These are phyloP conservation scores for Fraxinus paxiana DNA, from an alignment of 305 asterid species.

Conservation along the genomic window DNA sequence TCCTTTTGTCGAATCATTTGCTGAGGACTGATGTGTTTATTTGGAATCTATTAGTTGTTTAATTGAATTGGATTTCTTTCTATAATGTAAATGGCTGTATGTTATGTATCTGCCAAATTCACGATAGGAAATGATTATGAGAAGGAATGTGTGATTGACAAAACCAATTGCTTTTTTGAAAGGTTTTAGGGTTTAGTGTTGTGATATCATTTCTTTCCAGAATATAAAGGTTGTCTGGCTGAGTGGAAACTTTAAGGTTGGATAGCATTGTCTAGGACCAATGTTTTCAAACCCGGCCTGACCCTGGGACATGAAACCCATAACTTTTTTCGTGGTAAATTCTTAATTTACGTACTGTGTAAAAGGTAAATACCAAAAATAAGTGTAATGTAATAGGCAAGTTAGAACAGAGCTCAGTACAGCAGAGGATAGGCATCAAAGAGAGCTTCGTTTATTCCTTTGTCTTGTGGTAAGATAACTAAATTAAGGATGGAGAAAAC, in stretches of 20 bases:
- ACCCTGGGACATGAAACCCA: no score
- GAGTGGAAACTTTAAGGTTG: slow-evolving; percentile 1
- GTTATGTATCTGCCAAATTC: neutral
- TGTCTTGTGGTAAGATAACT: neutral
- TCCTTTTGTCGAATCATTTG: neutral
- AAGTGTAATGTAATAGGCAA: neutral
- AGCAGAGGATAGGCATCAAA: neutral
- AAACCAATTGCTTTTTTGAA: neutral
- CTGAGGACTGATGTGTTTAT: neutral
- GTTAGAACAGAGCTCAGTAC: neutral
- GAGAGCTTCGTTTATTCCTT: neutral
- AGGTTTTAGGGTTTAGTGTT: neutral
- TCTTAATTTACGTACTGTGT: no score
- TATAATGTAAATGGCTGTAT: neutral
- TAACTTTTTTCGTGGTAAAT: no score
- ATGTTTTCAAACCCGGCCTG: neutral
- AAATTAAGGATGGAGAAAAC: neutral
- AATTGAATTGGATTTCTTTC: neutral
- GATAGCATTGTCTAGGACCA: neutral
- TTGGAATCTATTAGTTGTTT: neutral
- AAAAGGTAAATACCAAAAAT: neutral
- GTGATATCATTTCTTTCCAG: neutral
- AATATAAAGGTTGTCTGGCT: neutral
- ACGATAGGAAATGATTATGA: neutral
- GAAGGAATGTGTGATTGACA: neutral